These are phyloP conservation scores for Lactarius hengduanensis DNA, from an alignment of 768 basidiomycete species.

Conservation along the genomic window DNA sequence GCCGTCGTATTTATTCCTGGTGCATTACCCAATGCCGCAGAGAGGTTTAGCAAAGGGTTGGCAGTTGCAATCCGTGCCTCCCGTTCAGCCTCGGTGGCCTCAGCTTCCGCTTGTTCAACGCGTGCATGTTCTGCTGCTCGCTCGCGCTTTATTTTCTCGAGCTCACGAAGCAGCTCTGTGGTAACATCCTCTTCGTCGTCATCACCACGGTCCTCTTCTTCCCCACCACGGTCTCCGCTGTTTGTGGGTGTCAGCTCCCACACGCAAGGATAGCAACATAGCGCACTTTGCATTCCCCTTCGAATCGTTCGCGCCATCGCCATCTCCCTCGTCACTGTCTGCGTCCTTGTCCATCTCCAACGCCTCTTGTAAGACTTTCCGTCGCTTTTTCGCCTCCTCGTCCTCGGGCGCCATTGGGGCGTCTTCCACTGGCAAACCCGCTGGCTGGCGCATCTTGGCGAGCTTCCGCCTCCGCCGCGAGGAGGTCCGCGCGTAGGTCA, in stretches of 20 bases:
- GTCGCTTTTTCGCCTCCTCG: slow-evolving; percentile 67
- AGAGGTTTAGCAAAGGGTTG: slow-evolving; percentile 89
- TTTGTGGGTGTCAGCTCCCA: not conserved
- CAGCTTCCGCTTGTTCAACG: slow-evolving; percentile 73
- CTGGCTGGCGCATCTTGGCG: slow-evolving; percentile 91
- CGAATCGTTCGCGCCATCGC: slow-evolving; percentile 32
- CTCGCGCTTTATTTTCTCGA: slow-evolving; percentile 98
- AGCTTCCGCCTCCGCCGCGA: slow-evolving; percentile 84
- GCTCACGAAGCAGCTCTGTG: slow-evolving; percentile 88
- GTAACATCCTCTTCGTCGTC: slow-evolving; percentile 88
- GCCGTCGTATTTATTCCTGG: slow-evolving; percentile 71
- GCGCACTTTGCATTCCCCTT: slow-evolving; percentile 15
- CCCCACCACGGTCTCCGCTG: slow-evolving; percentile 29
- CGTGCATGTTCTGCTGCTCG: slow-evolving; percentile 90
- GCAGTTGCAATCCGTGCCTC: slow-evolving; percentile 83
- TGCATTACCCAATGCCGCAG: slow-evolving; percentile 81
- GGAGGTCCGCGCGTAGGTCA: slow-evolving; percentile 81
- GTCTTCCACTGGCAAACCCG: slow-evolving; percentile 51
- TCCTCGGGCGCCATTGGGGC: slow-evolving; percentile 48
- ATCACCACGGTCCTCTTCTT: slow-evolving; percentile 39
- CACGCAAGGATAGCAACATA: too few species aligned
- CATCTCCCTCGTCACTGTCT: slow-evolving; percentile 65
- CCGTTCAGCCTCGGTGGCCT: slow-evolving; percentile 53
- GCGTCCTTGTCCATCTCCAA: slow-evolving; percentile 90
- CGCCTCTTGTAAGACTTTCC: slow-evolving; percentile 85